Base-by-base conservation (phyloP, 1,284 basidiomycete species). In the Ganoderma leucocontextum region DNA sequence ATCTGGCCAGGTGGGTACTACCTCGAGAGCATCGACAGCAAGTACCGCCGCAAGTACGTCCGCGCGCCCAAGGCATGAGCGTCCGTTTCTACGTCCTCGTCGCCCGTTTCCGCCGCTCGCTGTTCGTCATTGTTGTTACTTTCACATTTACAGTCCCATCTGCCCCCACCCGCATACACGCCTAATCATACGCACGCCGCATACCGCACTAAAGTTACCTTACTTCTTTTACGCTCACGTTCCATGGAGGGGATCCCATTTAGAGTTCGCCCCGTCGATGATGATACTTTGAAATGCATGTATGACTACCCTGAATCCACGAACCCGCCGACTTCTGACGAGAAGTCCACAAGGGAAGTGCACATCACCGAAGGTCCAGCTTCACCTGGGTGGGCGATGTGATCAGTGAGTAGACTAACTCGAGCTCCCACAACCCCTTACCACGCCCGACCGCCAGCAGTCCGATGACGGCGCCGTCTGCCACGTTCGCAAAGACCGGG, bases 1-100 rank as follows among this genome's bases (percentile, higher is more conserved):
- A 92, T 99, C 79, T 97, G 96, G 94, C 92, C 94, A 2, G 95
- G 95, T 59, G 87, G 93, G 33, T 99, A 93, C 86, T 99, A 99
- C 87, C 93, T 99, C 75, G 92, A 94, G 75, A 90, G 88, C 78
- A 92, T 98, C 75, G 97, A 99, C 84, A 84, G 87, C 77, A 97
- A 96, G 84, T 98, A 92, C 89, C 88, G 98, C 77, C 89, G 97
- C 79, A 95, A 93, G 79, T 99, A 99, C 83, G 80, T 58, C 57
- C 78, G 78, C 71, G 70, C 70, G 65, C 70, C 78, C 58, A 76
- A 76, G 70, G 77, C 75, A 49, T 77, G 68, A 73, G 62, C 33
- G 22, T 12, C 35, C 6, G 10, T n/a, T n/a, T n/a, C n/a, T n/a
- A n/a, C 9, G 29, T 10, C 4, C 5, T 47, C 25, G 10, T 4